Evolutionary conservation across 352 stramenopile genomes (phyloP).

Genomic region (Globisporangium radiosum): DNA sequence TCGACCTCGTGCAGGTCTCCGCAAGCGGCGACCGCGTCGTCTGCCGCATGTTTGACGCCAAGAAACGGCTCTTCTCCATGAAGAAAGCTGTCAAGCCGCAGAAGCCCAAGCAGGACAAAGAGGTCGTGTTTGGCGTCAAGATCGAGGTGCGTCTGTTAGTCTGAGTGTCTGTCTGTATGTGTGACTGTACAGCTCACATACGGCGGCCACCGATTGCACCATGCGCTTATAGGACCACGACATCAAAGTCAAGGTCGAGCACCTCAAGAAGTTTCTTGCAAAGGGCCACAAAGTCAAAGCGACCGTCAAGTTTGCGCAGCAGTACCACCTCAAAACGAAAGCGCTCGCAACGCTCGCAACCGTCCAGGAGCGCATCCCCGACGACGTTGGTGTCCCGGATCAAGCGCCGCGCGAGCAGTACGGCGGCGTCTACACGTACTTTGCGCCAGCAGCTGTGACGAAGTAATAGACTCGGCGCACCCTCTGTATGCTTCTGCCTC

Average conservation of each 20-base stretch:
- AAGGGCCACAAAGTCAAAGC: slow-evolving; percentile 83
- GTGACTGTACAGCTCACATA: neutral
- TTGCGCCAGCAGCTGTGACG: slow-evolving; percentile 17
- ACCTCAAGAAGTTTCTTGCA: slow-evolving; percentile 54
- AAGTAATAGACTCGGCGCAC: slow-evolving; percentile 8
- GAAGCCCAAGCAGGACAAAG: slow-evolving; percentile 69
- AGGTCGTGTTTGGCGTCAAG: slow-evolving; percentile 62
- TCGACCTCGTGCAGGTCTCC: slow-evolving; percentile 78
- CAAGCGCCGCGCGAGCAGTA: slow-evolving; percentile 35
- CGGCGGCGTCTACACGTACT: slow-evolving; percentile 57
- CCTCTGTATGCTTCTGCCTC: too few species aligned
- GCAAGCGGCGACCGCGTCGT: slow-evolving; percentile 28
- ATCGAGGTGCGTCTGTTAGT: slow-evolving; percentile 37
- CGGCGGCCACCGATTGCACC: neutral
- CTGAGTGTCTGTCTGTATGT: neutral
- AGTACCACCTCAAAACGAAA: slow-evolving; percentile 50
- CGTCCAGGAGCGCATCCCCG: slow-evolving; percentile 39
- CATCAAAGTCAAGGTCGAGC: slow-evolving; percentile 63
- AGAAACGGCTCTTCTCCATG: slow-evolving; percentile 64
- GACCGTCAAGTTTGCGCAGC: slow-evolving; percentile 54
- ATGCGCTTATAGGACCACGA: slow-evolving; percentile 35
- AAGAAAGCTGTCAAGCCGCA: slow-evolving; percentile 59
- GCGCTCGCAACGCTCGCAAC: slow-evolving; percentile 35
- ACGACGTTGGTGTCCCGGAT: slow-evolving; percentile 26
- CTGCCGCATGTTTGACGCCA: slow-evolving; percentile 68